Conservation (phyloP, 768 basidiomycete genomes). For the Suillus clintonianus region DNA sequence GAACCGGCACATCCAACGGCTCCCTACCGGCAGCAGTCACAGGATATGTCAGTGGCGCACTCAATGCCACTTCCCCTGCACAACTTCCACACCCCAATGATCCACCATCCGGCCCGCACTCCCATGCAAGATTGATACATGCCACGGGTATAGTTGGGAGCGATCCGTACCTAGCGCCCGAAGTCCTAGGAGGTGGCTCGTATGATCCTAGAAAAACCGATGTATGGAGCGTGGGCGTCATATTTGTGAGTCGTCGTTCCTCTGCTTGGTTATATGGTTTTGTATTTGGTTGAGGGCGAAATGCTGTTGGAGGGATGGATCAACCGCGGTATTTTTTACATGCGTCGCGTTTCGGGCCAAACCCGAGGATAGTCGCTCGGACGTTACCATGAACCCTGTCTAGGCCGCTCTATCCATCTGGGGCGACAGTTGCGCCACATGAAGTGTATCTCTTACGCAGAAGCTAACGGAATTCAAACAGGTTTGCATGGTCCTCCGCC, state of each 20-base stretch:
- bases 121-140: conserved; percentile 43
- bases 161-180: conserved; percentile 97
- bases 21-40: conserved; percentile 6
- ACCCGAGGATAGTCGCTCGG: background rate
- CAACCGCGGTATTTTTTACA: background rate
- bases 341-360: background rate
- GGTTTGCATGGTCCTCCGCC: conserved; percentile 90
- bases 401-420: conserved; percentile 1
- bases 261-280: background rate
- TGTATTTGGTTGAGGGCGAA: background rate
- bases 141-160: conserved; percentile 94
- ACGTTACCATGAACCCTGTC: background rate
- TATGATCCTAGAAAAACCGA: conserved; percentile 98
- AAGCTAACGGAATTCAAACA: conserved; percentile 5
- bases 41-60: conserved; percentile 17
- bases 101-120: conserved; percentile 38
- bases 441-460: background rate
- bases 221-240: conserved; percentile 98
- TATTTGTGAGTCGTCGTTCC: conserved; percentile 65
- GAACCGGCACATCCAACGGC: conserved; percentile 51
- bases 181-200: conserved; percentile 75
- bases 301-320: background rate
- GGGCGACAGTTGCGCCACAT: background rate
- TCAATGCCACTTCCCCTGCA: background rate
- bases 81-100: conserved; percentile 9